These are phyloP conservation scores for Gloeophyllum trabeum DNA, from an alignment of 768 basidiomycete species.

Conservation along the genomic window DNA sequence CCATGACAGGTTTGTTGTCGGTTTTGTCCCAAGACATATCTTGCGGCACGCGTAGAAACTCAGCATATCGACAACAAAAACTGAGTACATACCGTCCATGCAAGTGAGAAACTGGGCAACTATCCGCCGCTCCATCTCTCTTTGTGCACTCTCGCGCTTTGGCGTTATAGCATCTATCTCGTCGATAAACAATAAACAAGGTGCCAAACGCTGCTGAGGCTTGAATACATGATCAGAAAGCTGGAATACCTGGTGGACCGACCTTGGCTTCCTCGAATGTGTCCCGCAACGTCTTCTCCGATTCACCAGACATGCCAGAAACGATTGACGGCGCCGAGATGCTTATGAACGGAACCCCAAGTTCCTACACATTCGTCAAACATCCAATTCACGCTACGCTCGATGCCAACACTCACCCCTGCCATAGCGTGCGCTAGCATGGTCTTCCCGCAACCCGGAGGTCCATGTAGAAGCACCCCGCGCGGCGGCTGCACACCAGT, in stretches of 20 bases:
- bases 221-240: neutral
- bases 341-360: slow-evolving; percentile 85
- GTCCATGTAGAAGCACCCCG: slow-evolving; percentile 89
- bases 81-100: slow-evolving; percentile 75
- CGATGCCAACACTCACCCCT: slow-evolving; percentile 45
- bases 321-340: slow-evolving; percentile 95
- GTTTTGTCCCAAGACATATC: slow-evolving; percentile 95
- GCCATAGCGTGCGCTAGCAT: slow-evolving; percentile 90
- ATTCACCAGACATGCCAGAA: slow-evolving; percentile 97
- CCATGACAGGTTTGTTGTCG: slow-evolving; percentile 84
- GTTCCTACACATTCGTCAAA: slow-evolving; percentile 43
- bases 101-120: slow-evolving; percentile 97
- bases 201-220: slow-evolving; percentile 61
- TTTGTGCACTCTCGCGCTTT: slow-evolving; percentile 93
- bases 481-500: slow-evolving; percentile 89
- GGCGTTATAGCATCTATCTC: slow-evolving; percentile 98
- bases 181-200: slow-evolving; percentile 92
- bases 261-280: slow-evolving; percentile 98
- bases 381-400: neutral
- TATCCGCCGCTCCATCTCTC: slow-evolving; percentile 96
- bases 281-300: slow-evolving; percentile 91
- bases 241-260: slow-evolving; percentile 7
- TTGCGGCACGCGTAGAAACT: slow-evolving; percentile 18
- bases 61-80: neutral
- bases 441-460: slow-evolving; percentile 96